A percentile compares a stretch with the other conserved stretches of the same genome.
Evolutionary conservation across 768 basidiomycete genomes (phyloP).

Genomic region (Amyloporia xantha): DNA sequence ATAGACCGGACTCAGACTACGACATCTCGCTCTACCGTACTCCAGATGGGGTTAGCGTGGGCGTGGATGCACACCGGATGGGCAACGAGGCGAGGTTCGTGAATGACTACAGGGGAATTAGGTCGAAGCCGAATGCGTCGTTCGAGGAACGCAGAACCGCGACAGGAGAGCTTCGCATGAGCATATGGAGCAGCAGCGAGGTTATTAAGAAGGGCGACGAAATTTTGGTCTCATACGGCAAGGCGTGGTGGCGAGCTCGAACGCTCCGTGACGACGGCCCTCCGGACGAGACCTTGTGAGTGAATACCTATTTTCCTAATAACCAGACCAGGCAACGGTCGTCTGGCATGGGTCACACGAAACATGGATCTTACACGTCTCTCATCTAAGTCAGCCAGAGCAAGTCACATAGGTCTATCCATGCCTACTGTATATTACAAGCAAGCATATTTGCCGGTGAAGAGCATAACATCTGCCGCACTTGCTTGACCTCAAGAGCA

Average conservation of each 20-base stretch:
- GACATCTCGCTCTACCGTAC: constrained; percentile 75
- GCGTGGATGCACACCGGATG: constrained; percentile 65
- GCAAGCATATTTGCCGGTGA: too few relatives aligned
- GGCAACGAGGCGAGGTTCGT: constrained; percentile 89
- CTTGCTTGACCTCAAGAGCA: too few relatives aligned
- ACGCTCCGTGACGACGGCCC: too few relatives aligned
- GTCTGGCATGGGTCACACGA: too few relatives aligned
- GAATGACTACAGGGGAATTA: constrained; percentile 87
- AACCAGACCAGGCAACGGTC: too few relatives aligned
- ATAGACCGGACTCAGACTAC: constrained; percentile 72
- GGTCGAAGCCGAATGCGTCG: constrained; percentile 57
- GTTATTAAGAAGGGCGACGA: constrained; percentile 75
- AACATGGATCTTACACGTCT: too few relatives aligned
- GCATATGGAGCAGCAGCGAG: constrained; percentile 58
- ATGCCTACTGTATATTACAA: too few relatives aligned
- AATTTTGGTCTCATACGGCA: constrained; percentile 84
- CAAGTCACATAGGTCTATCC: too few relatives aligned
- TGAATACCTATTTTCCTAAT: too few relatives aligned
- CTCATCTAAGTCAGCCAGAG: too few relatives aligned
- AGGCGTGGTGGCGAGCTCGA: constrained; percentile 71
- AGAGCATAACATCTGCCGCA: too few relatives aligned
- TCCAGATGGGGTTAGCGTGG: constrained; percentile 53
- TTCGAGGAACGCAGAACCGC: constrained; percentile 52
- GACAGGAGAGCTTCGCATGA: constrained; percentile 66
- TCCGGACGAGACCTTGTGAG: neutral